phyloP scores from a whole-genome alignment of 345 rosid species.

The Excoecaria cochinchinensis region DNA sequence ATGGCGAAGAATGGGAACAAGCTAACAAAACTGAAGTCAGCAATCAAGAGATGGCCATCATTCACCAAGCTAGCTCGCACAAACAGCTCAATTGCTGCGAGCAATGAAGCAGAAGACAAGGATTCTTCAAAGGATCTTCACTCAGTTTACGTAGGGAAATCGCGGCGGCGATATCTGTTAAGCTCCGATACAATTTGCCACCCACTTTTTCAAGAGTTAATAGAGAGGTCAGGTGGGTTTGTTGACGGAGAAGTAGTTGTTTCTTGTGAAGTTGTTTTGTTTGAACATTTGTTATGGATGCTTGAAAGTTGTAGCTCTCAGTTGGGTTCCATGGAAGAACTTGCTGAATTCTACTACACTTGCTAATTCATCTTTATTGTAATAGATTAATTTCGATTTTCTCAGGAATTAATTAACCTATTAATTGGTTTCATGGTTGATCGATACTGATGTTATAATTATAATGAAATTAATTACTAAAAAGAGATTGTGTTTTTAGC shows the following conservation, averaged over 20 bases:
- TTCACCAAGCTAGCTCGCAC: constrained; percentile 48
- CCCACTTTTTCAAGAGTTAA: constrained; percentile 75
- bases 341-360: constrained; percentile 64
- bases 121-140: constrained; percentile 31
- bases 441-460: background rate
- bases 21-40: constrained; percentile 85
- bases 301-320: constrained; percentile 50
- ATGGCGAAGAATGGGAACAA: constrained; percentile 70
- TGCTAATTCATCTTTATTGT: constrained; percentile 25
- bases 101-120: background rate
- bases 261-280: constrained; percentile 86
- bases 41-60: constrained; percentile 83
- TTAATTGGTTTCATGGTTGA: constrained; percentile 18
- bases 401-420: constrained; percentile 18
- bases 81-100: constrained; percentile 21
- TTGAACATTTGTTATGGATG: constrained; percentile 97
- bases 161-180: constrained; percentile 68
- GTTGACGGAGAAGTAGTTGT: constrained; percentile 43
- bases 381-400: no score
- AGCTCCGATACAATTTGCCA: constrained; percentile 56
- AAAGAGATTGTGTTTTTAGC: no score
- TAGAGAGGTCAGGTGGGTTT: constrained; percentile 51
- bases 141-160: constrained; percentile 84
- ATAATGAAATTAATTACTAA: background rate
- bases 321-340: constrained; percentile 70